Conservation (phyloP, 2,329 filamentous ascomycete species). For the Cladobotryum mycophilum region DNA sequence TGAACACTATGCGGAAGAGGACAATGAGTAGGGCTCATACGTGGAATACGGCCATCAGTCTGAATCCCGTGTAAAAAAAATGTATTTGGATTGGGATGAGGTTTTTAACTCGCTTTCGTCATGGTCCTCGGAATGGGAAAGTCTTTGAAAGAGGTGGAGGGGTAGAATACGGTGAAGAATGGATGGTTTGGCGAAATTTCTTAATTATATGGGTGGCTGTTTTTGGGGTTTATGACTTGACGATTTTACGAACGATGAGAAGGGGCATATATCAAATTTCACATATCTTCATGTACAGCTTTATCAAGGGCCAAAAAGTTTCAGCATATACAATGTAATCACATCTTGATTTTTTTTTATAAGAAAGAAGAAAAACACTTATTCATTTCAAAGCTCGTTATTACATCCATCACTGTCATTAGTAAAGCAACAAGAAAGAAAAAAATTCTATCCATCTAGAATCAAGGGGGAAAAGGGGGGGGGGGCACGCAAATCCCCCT, state of each 20-base stretch:
- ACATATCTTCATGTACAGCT: not conserved
- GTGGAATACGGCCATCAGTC: conserved; percentile 39
- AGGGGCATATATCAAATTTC: not conserved
- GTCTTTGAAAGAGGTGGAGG: not conserved
- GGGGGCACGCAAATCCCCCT: not conserved
- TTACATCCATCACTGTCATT: not conserved
- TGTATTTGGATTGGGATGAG: not conserved
- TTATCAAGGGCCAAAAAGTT: not conserved
- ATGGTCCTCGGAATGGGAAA: not conserved
- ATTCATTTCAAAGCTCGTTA: not conserved
- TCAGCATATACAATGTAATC: no score
- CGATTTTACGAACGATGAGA: conserved; percentile 1
- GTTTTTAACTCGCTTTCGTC: not conserved
- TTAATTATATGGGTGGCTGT: not conserved
- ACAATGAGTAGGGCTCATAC: conserved; percentile 52
- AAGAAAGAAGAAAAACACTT: no score
- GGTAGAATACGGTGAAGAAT: not conserved
- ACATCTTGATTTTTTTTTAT: no score
- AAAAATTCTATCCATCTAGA: conserved; percentile 7
- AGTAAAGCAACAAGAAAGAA: not conserved
- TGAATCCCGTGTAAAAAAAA: conserved; percentile 12
- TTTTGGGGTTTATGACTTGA: conserved; percentile 3
- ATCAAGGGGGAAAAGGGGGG: no score
- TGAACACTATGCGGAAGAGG: conserved; percentile 48
- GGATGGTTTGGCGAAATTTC: not conserved